Conservation (phyloP, 2,329 filamentous ascomycete genomes). For the Colletotrichum falcatum region DNA sequence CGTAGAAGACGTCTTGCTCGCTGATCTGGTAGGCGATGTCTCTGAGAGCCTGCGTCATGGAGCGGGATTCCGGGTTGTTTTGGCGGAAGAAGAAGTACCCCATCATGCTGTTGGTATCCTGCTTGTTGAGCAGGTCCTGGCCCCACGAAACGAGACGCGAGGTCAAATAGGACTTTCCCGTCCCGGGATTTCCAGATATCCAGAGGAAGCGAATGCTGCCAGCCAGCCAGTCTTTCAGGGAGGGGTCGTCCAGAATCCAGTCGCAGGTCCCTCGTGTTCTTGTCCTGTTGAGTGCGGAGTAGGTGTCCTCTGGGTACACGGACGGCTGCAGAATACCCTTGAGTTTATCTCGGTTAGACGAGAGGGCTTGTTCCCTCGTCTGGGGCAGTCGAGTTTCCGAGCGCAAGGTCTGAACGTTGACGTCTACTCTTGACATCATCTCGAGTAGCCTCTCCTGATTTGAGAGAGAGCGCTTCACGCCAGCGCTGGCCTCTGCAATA, state of each 20-base stretch:
- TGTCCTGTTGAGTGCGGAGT: constrained; percentile 54
- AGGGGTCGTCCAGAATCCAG: constrained; percentile 57
- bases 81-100: constrained; percentile 63
- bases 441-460: constrained; percentile 53
- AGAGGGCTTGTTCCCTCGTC: constrained; percentile 48
- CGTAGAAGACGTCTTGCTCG: constrained; percentile 58
- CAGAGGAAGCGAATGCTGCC: constrained; percentile 56
- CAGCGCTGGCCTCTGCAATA: constrained; percentile 57
- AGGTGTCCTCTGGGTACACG: constrained; percentile 57
- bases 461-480: constrained; percentile 51
- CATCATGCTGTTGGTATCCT: constrained; percentile 44
- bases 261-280: constrained; percentile 58
- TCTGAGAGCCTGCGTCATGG: constrained; percentile 58
- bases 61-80: constrained; percentile 59
- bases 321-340: constrained; percentile 57
- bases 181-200: constrained; percentile 58
- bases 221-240: constrained; percentile 54
- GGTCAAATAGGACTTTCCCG: constrained; percentile 60
- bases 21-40: constrained; percentile 61
- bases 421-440: constrained; percentile 46
- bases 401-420: constrained; percentile 51
- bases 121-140: constrained; percentile 47
- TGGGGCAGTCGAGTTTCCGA: constrained; percentile 46
- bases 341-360: constrained; percentile 52
- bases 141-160: constrained; percentile 57